Percentiles rank a stretch among this genome's conserved stretches.
These are phyloP conservation scores for Cladophialophora exuberans DNA, from an alignment of 2,329 filamentous ascomycete genomes.

Conservation along the genomic window DNA sequence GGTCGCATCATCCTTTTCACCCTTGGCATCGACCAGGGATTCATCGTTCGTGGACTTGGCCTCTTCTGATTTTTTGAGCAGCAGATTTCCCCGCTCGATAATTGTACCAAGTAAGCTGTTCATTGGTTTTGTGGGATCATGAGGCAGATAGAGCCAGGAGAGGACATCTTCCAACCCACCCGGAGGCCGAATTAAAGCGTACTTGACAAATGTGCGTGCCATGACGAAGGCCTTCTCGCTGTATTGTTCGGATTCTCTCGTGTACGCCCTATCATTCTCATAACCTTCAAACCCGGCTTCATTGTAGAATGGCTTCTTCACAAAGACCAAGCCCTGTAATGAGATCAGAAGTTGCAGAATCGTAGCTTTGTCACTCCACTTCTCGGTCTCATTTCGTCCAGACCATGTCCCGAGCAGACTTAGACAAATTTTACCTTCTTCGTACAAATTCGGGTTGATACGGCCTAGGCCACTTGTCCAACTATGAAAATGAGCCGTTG, in stretches of 20 bases:
- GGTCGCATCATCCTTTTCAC: slow-evolving; percentile 24
- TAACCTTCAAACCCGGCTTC: slow-evolving; percentile 64
- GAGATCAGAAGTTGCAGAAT: slow-evolving; percentile 62
- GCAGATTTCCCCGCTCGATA: slow-evolving; percentile 34
- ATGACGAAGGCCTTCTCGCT: slow-evolving; percentile 59
- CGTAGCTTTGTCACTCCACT: slow-evolving; percentile 58
- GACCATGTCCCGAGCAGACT: slow-evolving; percentile 64
- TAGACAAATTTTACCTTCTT: slow-evolving; percentile 65
- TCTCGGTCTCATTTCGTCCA: slow-evolving; percentile 54
- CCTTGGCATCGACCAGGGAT: slow-evolving; percentile 31
- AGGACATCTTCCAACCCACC: slow-evolving; percentile 57
- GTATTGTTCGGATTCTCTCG: slow-evolving; percentile 53
- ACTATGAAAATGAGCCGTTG: slow-evolving; percentile 61
- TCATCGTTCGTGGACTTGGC: slow-evolving; percentile 22
- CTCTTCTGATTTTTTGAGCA: slow-evolving; percentile 36
- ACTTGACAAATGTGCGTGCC: slow-evolving; percentile 55
- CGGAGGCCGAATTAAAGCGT: slow-evolving; percentile 47
- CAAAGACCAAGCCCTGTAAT: slow-evolving; percentile 60
- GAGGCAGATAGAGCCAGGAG: slow-evolving; percentile 53
- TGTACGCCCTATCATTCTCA: slow-evolving; percentile 50
- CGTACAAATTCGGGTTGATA: slow-evolving; percentile 67
- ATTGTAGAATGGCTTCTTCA: slow-evolving; percentile 65
- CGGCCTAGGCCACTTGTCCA: slow-evolving; percentile 57
- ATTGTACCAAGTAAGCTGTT: slow-evolving; percentile 22
- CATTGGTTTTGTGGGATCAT: slow-evolving; percentile 5